These are phyloP conservation scores for Aspergillus fructus DNA, from an alignment of 2,329 filamentous ascomycete species.

Conservation along the genomic window DNA sequence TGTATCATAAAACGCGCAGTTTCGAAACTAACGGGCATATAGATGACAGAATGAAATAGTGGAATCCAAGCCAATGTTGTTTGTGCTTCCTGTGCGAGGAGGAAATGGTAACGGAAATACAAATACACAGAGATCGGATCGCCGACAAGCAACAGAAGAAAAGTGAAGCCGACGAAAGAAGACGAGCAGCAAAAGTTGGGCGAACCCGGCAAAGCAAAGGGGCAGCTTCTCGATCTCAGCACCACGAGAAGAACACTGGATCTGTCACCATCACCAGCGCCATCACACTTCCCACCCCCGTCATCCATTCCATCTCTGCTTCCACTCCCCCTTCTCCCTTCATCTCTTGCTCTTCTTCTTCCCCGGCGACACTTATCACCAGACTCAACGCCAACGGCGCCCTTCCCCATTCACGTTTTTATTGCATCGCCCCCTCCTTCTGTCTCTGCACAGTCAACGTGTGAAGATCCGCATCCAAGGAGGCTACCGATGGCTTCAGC, in stretches of 20 bases:
- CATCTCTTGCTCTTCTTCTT: not conserved
- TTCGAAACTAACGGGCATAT: not conserved
- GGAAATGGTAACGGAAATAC: slow-evolving; percentile 13
- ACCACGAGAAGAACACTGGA: slow-evolving; percentile 12
- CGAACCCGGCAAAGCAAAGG: slow-evolving; percentile 7
- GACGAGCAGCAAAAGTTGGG: slow-evolving; percentile 13
- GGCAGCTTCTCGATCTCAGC: slow-evolving; percentile 9
- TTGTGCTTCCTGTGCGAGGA: not conserved
- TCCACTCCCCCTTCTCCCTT: slow-evolving; percentile 4
- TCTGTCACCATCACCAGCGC: slow-evolving; percentile 9
- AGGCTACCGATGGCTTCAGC: slow-evolving; percentile 1
- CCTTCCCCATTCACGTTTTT: not conserved
- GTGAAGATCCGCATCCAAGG: not conserved
- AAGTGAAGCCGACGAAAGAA: slow-evolving; percentile 6
- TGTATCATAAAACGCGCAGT: not conserved
- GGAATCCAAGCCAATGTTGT: slow-evolving; percentile 3
- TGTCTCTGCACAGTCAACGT: not conserved
- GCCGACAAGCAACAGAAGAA: slow-evolving; percentile 6
- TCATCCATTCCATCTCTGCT: not conserved
- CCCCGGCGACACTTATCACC: slow-evolving; percentile 1
- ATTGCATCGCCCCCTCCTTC: not conserved
- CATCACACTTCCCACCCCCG: slow-evolving; percentile 6
- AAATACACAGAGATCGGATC: slow-evolving; percentile 13
- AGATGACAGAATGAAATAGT: not conserved
- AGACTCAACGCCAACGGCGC: not conserved